Evolutionary conservation across 352 stramenopile genomes (phyloP), one percentile per base, ranked within the genome.

Genomic region (Globisporangium nodosum): DNA sequence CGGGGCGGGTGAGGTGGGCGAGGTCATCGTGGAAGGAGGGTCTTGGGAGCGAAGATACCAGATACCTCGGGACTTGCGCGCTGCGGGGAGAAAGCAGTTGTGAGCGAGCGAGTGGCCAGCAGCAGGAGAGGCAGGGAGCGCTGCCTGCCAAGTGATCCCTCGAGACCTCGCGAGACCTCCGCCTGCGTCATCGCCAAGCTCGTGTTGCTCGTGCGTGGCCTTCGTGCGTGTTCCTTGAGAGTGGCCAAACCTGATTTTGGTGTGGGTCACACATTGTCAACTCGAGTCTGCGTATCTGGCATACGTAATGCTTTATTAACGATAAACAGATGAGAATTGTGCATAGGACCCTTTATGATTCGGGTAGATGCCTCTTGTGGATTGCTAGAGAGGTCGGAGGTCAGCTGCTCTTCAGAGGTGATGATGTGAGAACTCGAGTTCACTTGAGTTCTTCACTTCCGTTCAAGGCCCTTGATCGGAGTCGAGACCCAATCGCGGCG

Each of bases 61-160:
- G 31, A 37, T 6, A 9, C 31, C 31, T 37, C 9, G 31, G 20
- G 18, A 46, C 54, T 45, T 60, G 55, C 21, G 55, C 5, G 27
- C 21, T 21, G 33, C 35, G 35, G n/a, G 35, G 52, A 15, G 37
- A 61, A 61, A 61, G 11, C 33, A 31, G 37, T 55, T 55, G 55
- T 61, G 45, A n/a, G 47, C 45, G 45, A 31, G 45, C 47, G 47
- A 51, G 47, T 31, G 47, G 21, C 6, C 21, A 18, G 42, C 16
- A 21, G 15, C 12, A 20, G 31, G 9, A 21, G 42, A 20, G 21
- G 42, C 35, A 12, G 11, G 35, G 37, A 42, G 12, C 37, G 12
- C 8, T 12, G 21, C 21, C 21, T 24, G 21, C 21, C 21, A 24
- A 24, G 21, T 24, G 21, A 24, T 24, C 21, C 21, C 21, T 24